phyloP scores from a whole-genome alignment of 169 alveolate species.

The Plasmodium coatneyi region DNA sequence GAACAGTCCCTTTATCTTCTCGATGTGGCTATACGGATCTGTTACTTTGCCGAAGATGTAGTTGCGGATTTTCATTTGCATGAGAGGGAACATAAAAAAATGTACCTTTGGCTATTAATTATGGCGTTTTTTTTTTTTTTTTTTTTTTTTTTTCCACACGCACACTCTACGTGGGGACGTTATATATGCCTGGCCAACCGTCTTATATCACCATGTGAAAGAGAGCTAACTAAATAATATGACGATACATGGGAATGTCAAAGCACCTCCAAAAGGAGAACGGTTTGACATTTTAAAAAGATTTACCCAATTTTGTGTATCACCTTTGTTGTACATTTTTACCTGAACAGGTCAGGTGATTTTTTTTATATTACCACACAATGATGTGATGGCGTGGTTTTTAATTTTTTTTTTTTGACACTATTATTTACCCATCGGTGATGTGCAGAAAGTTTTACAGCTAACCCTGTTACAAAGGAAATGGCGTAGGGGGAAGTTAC shows the following conservation, averaged over 20 bases:
- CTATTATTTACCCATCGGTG: neutral
- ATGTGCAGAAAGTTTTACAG: neutral
- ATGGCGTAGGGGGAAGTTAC: neutral
- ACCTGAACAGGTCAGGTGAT: neutral
- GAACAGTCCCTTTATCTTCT: conserved; percentile 15
- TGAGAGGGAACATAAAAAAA: neutral
- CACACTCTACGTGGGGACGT: neutral
- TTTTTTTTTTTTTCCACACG: neutral
- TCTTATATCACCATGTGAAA: neutral
- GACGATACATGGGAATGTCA: neutral
- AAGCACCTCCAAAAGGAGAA: neutral
- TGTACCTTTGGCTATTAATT: neutral
- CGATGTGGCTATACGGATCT: conserved; percentile 20
- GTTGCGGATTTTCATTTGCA: neutral
- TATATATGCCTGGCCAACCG: neutral
- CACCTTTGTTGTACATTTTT: neutral
- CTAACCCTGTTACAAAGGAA: neutral
- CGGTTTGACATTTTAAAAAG: neutral
- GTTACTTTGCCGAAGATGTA: conserved; percentile 36
- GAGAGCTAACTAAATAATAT: neutral
- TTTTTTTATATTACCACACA: neutral
- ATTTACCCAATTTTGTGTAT: neutral
- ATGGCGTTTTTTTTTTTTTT: neutral
- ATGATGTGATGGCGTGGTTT: neutral
- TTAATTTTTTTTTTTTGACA: neutral